phyloP scores from a whole-genome alignment of 2,329 filamentous ascomycete species.

The Dactylellina sp. region DNA sequence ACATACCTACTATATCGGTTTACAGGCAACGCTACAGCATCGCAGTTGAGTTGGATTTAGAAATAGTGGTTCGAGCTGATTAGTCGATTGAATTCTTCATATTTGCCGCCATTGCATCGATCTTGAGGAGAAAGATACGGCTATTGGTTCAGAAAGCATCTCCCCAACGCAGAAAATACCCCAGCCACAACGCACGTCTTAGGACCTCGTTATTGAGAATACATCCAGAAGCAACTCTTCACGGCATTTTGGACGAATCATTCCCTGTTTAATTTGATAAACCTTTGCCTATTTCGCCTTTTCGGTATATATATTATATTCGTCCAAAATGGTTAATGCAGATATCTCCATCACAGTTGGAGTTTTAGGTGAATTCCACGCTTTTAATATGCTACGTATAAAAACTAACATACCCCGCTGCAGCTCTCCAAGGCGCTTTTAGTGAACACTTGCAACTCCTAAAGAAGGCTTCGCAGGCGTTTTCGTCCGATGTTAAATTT shows the following conservation, averaged over 20 bases:
- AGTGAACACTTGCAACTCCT: conserved; percentile 85
- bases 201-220: background rate
- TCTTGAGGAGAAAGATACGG: conserved; percentile 25
- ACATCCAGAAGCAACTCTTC: too few species aligned
- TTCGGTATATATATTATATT: too few species aligned
- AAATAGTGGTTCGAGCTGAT: background rate
- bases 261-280: too few species aligned
- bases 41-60: background rate
- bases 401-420: conserved; percentile 4
- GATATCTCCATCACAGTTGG: conserved; percentile 47
- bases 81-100: background rate
- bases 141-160: conserved; percentile 21
- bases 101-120: background rate
- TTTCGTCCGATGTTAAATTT: conserved; percentile 62
- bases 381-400: background rate
- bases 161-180: conserved; percentile 46
- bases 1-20: background rate
- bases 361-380: conserved; percentile 42
- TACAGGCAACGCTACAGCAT: background rate
- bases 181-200: conserved; percentile 36
- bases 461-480: conserved; percentile 72
- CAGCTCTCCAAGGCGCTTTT: conserved; percentile 90
- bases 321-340: conserved; percentile 40
- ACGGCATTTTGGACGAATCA: too few species aligned
- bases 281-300: too few species aligned